Conservation (phyloP, 768 basidiomycete genomes). For the Panaeolus cyanescens region DNA sequence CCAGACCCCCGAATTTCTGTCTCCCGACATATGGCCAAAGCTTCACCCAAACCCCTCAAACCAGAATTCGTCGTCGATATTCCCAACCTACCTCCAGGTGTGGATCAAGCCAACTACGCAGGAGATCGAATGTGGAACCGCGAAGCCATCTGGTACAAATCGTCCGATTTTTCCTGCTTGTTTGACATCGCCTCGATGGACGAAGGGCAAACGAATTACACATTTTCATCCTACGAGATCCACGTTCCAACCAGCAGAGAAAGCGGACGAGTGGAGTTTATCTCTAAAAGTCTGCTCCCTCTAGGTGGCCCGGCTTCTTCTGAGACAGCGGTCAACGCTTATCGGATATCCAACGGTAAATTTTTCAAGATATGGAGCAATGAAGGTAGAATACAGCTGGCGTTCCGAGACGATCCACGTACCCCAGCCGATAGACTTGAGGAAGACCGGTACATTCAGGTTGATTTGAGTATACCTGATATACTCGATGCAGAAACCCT, state of each 20-base stretch:
- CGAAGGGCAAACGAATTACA: background rate
- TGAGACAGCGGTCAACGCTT: background rate
- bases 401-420: background rate
- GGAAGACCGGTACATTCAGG: background rate
- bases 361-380: background rate
- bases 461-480: background rate
- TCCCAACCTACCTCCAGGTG: background rate
- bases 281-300: background rate
- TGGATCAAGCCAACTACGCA: background rate
- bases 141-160: background rate
- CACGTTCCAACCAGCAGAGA: background rate
- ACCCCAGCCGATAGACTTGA: background rate
- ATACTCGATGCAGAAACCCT: background rate
- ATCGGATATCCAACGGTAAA: background rate
- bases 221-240: background rate
- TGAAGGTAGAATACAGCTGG: background rate
- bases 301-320: background rate
- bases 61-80: background rate
- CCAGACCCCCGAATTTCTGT: background rate
- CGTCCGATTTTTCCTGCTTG: background rate
- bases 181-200: background rate
- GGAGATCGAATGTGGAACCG: conserved; percentile 1
- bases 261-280: background rate
- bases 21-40: background rate
- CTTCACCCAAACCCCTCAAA: background rate